Conservation (phyloP, 163 green algal species). For the Volvox carteri region DNA sequence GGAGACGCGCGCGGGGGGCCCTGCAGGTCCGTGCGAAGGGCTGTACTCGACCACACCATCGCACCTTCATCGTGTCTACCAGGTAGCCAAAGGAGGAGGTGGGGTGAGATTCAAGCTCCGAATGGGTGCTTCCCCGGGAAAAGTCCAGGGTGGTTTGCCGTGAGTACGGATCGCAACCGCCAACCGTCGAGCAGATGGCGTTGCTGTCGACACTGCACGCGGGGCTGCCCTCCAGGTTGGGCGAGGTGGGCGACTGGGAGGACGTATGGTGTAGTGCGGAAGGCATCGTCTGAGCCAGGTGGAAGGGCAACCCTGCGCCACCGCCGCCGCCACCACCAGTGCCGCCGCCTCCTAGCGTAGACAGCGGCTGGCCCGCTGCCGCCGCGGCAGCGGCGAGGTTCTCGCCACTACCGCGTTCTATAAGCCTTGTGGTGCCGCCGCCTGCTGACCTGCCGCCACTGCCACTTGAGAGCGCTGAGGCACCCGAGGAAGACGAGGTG, state of each 20-base stretch:
- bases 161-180: slow-evolving; percentile 5
- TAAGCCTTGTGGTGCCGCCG: background rate
- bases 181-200: background rate
- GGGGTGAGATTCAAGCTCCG: slow-evolving; percentile 24
- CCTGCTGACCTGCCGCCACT: background rate
- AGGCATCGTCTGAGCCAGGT: background rate
- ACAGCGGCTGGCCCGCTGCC: background rate
- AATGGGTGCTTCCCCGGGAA: background rate
- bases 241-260: slow-evolving; percentile 26
- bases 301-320: background rate
- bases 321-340: background rate
- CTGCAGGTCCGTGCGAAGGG: too few relatives aligned
- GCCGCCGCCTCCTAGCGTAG: too few relatives aligned
- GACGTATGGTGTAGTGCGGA: too few relatives aligned
- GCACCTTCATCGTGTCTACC: slow-evolving; percentile 42
- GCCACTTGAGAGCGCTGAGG: background rate
- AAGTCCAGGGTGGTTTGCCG: slow-evolving; percentile 31
- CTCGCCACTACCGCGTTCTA: background rate
- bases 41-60: too few relatives aligned
- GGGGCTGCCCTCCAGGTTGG: slow-evolving; percentile 6
- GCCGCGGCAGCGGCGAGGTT: background rate
- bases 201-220: slow-evolving; percentile 42
- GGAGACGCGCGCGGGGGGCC: too few relatives aligned
- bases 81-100: slow-evolving; percentile 2
- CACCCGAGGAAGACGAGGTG: background rate